Base-by-base conservation (phyloP, 208 protist genomes). In the Trypanosomatidae sp. region DNA sequence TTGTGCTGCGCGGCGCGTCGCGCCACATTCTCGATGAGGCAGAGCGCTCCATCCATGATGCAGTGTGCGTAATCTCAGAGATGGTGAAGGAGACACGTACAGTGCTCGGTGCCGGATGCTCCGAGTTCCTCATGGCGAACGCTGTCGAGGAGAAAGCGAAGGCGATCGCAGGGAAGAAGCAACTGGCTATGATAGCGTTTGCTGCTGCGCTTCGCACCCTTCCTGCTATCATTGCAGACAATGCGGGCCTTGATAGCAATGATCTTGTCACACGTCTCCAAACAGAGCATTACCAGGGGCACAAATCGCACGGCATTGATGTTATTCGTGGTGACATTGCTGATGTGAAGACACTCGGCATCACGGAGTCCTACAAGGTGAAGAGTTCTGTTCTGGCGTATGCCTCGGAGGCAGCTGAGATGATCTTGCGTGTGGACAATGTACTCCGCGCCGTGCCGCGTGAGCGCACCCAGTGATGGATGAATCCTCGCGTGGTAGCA, bases 361-460 rank as follows among this genome's bases (percentile, higher is more conserved):
- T 99, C 73, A 99, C 93, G 49, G 99, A 99, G 86, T 97, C 95
- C 15, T 99, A 96, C 84, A 95, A 97, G 80, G 97, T 99, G 13
- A 99, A 99, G 88, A 90, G 83, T 70, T 98, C 98, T 72, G 95
- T 99, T 25, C 77, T 99, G 8, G 86, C 98, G 17, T 98, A 98
- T 69, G 98, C 99, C 19, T 74, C 97, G 12, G 99, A 99, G 83
- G 99, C 99, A 28, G 99, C 99, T 25, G 99, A 99, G 83, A 99
- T 99, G 98, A 99, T 99, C 81, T 86, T 99, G 60, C 94, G 99
- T 66, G 98, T 99, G 13, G 99, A 99, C 83, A 91, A 99, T 65
- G 98, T 99, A 62, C 89, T 99, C 50, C 93, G 91, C 30, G 96
- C 91, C 66, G 98, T 98, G 19, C 98, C 98, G 30, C 84, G 97